Base-by-base conservation (phyloP, 2,329 filamentous ascomycete genomes). In the Graphium sp. region DNA sequence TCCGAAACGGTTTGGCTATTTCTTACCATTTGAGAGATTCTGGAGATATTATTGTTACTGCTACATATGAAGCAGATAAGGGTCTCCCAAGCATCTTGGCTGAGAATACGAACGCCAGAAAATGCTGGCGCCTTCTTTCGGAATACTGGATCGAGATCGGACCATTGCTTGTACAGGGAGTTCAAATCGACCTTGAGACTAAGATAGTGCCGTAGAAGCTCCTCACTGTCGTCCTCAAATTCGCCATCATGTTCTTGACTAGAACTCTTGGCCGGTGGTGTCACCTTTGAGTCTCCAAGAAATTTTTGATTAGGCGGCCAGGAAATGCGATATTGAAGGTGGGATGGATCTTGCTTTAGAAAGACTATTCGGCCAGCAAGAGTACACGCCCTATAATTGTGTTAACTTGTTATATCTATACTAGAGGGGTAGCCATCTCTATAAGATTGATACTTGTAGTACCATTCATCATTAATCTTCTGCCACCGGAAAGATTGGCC, bases 401-500 rank as follows among this genome's bases (percentile, higher is more conserved):
- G 21, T 34, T 27, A 17, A 21, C 30, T 13, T 23, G 26, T 24
- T 18, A 33, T 15, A 29, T 10, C 32, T 31, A 22, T 31, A 12
- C 11, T 3, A 12, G 17, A 11, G 6, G 7, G 2, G 10, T 15
- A 12, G 27, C 24, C n/a, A 16, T 14, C 11, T 9, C 4, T 25
- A 10, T 5, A 14, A 14, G 24, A 6, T 6, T 18, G 29, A 14
- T 13, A 11, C 24, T 8, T 15, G 21, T 43, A 48, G 37, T 42
- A 80, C 89, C 89, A 98, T 60, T 87, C 77, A 47, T 85, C 73
- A 24, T 73, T 66, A 27, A 82, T 70, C 46, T 85, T 84, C 35
- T 76, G 77, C 89, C 89, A 98, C 58, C 87, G 75, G 42, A 98
- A 98, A 1, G 87, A 93, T 50, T 98, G 89, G 4, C 89, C 89